Percentiles rank a stretch among this genome's conserved stretches.
Conservation (phyloP, 306 rosid genomes). For the Vigna nakashimae region DNA sequence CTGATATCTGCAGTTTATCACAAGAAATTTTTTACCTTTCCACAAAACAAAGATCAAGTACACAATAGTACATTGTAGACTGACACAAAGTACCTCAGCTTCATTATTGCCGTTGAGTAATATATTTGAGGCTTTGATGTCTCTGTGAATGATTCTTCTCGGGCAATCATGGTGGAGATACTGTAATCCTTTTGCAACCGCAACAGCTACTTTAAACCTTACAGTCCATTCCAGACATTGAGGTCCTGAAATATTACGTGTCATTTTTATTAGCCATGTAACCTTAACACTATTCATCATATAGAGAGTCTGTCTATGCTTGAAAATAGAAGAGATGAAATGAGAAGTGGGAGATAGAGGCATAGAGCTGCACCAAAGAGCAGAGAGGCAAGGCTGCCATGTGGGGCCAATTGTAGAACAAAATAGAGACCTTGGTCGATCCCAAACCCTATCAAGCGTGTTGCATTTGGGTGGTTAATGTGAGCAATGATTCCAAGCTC, state of each 20-base stretch:
- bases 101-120: conserved; percentile 58
- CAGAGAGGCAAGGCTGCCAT: conserved; percentile 76
- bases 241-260: conserved; percentile 53
- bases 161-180: conserved; percentile 89
- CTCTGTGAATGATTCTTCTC: conserved; percentile 87
- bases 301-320: background rate
- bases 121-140: conserved; percentile 88
- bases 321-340: background rate
- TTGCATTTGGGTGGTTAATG: conserved; percentile 73
- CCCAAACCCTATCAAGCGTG: conserved; percentile 73
- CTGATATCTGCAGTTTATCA: conserved; percentile 68
- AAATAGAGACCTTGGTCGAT: conserved; percentile 70
- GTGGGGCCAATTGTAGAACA: conserved; percentile 69
- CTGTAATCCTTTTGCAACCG: conserved; percentile 74
- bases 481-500: conserved; percentile 93
- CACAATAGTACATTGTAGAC: background rate
- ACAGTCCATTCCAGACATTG: conserved; percentile 63
- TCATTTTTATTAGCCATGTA: conserved; percentile 23
- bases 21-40: background rate
- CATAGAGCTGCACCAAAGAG: conserved; percentile 69
- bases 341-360: background rate
- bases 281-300: background rate
- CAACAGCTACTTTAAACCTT: conserved; percentile 78
- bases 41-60: background rate
- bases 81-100: conserved; percentile 61